Percentiles rank a stretch among this genome's conserved stretches.
These are phyloP conservation scores for Brassica balearica DNA, from an alignment of 441 rosid genomes.

Conservation along the genomic window DNA sequence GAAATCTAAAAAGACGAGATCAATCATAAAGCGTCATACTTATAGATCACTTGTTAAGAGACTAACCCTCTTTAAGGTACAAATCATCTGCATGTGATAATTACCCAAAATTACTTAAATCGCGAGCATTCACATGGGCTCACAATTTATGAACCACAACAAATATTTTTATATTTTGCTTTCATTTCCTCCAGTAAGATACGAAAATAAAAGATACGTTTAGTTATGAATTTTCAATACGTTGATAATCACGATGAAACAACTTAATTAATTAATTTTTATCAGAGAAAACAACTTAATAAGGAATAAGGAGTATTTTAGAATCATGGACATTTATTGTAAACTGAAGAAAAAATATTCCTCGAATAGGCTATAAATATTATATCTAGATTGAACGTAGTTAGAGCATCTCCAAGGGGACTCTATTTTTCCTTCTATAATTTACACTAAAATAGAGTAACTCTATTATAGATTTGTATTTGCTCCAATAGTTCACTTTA, in stretches of 20 bases:
- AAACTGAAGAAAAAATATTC: not conserved
- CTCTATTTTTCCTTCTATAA: too few species aligned
- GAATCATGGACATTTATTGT: not conserved
- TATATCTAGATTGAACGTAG: not conserved
- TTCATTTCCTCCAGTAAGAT: not conserved
- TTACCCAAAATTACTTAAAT: not conserved
- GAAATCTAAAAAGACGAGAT: slow-evolving; percentile 7
- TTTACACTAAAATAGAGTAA: too few species aligned
- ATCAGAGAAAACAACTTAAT: too few species aligned
- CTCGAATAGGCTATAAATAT: not conserved
- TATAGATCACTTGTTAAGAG: not conserved
- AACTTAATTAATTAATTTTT: not conserved
- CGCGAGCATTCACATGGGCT: not conserved
- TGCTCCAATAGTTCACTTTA: too few species aligned
- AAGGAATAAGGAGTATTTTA: not conserved
- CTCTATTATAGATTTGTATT: too few species aligned
- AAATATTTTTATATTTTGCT: not conserved
- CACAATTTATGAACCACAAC: not conserved
- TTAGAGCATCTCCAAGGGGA: not conserved
- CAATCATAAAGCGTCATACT: not conserved
- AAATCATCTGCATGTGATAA: not conserved
- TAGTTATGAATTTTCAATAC: slow-evolving; percentile 28
- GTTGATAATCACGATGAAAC: slow-evolving; percentile 10
- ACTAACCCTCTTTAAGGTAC: not conserved
- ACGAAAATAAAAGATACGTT: not conserved